Percentiles rank a stretch among this genome's conserved stretches.
These are phyloP conservation scores for Rhodocollybia butyracea DNA, from an alignment of 768 basidiomycete genomes.

Conservation along the genomic window DNA sequence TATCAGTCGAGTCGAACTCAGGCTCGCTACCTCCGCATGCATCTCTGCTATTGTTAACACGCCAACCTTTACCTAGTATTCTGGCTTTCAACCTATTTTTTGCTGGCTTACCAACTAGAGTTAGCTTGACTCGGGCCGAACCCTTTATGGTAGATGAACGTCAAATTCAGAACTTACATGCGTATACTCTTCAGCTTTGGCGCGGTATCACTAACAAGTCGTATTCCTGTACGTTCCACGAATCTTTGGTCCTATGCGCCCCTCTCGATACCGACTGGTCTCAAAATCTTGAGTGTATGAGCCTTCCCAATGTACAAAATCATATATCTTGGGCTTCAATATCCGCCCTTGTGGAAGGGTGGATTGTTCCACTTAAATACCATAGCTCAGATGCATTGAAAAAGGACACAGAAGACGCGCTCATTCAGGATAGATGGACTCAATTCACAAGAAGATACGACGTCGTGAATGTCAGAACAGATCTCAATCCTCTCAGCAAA, in stretches of 20 bases:
- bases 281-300: conserved; percentile 21
- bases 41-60: conserved; percentile 65
- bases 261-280: conserved; percentile 48
- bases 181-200: conserved; percentile 63
- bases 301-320: conserved; percentile 35
- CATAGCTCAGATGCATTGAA: conserved; percentile 33
- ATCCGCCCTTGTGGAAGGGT: conserved; percentile 46
- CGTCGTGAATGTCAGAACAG: conserved; percentile 51
- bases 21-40: conserved; percentile 37
- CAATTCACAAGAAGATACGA: conserved; percentile 74
- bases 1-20: conserved; percentile 33
- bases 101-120: conserved; percentile 38
- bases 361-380: conserved; percentile 45
- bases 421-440: conserved; percentile 75
- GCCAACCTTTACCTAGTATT: conserved; percentile 60
- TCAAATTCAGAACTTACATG: conserved; percentile 45
- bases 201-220: conserved; percentile 68
- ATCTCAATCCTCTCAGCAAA: conserved; percentile 72
- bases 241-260: conserved; percentile 65
- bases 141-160: conserved; percentile 47
- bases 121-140: conserved; percentile 43
- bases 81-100: conserved; percentile 58
- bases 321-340: conserved; percentile 66
- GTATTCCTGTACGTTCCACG: conserved; percentile 47
- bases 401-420: conserved; percentile 52